phyloP scores from a whole-genome alignment of 2,329 filamentous ascomycete genomes.

The Orbilia oligospora region DNA sequence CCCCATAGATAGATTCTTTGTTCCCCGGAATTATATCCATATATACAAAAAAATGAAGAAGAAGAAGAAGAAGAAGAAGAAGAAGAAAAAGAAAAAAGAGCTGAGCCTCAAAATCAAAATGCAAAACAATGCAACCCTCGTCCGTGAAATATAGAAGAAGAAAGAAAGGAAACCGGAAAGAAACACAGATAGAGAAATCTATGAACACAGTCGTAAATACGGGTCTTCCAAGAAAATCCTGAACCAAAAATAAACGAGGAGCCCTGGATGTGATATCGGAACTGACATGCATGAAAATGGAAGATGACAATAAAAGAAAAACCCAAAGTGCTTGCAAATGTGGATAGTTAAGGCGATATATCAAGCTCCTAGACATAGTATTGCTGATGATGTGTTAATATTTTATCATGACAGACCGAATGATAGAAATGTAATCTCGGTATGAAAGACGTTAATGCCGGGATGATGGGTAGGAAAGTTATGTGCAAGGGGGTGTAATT shows the following conservation, averaged over 20 bases:
- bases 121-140: conserved; percentile 25
- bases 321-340: conserved; percentile 10
- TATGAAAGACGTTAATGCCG: neutral
- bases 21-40: conserved; percentile 27
- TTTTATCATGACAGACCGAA: neutral
- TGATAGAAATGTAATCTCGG: too few species aligned
- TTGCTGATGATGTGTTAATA: neutral
- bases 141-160: conserved; percentile 14
- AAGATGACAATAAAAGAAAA: neutral
- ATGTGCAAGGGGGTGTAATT: conserved; percentile 23
- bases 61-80: conserved; percentile 20
- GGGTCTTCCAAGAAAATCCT: conserved; percentile 19
- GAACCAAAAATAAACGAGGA: conserved; percentile 14
- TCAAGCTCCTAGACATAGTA: conserved; percentile 15
- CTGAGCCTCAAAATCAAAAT: neutral
- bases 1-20: neutral
- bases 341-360: neutral
- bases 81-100: conserved; percentile 7
- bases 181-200: conserved; percentile 6
- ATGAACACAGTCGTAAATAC: conserved; percentile 16
- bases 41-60: conserved; percentile 29
- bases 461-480: neutral
- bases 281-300: neutral
- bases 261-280: conserved; percentile 19
- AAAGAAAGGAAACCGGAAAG: neutral